Conservation (phyloP, 306 rosid genomes). For the Echinosophora koreensis region DNA sequence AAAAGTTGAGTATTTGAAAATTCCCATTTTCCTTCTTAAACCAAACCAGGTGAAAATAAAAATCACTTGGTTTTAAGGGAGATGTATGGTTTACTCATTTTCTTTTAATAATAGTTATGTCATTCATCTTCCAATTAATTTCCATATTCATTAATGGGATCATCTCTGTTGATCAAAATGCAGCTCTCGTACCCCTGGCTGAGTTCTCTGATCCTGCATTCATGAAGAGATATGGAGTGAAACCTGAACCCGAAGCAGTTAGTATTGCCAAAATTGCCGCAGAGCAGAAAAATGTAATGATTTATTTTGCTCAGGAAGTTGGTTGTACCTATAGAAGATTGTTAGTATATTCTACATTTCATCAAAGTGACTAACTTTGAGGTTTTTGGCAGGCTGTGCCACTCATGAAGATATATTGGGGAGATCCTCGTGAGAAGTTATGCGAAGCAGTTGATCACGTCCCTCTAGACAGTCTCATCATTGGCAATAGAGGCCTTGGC, state of each 20-base stretch:
- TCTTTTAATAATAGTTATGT: neutral
- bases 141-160: neutral
- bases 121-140: neutral
- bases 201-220: slow-evolving; percentile 62
- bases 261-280: slow-evolving; percentile 58
- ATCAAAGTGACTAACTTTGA: neutral
- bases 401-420: slow-evolving; percentile 71
- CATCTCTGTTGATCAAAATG: slow-evolving; percentile 21
- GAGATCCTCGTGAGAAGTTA: slow-evolving; percentile 59
- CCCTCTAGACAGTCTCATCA: slow-evolving; percentile 63
- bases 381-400: slow-evolving; percentile 60
- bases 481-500: slow-evolving; percentile 95
- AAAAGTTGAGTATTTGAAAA: too few relatives aligned
- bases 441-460: slow-evolving; percentile 55
- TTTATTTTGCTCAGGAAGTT: neutral
- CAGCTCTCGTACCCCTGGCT: slow-evolving; percentile 76
- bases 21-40: too few relatives aligned
- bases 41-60: too few relatives aligned
- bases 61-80: too few relatives aligned
- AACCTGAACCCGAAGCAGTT: slow-evolving; percentile 59
- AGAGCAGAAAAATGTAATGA: slow-evolving; percentile 61
- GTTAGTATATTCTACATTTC: neutral
- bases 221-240: slow-evolving; percentile 74
- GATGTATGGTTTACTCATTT: too few relatives aligned
- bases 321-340: neutral